These are phyloP conservation scores for Articulospora tetracladia DNA, from an alignment of 495 filamentous ascomycete species.

Conservation along the genomic window DNA sequence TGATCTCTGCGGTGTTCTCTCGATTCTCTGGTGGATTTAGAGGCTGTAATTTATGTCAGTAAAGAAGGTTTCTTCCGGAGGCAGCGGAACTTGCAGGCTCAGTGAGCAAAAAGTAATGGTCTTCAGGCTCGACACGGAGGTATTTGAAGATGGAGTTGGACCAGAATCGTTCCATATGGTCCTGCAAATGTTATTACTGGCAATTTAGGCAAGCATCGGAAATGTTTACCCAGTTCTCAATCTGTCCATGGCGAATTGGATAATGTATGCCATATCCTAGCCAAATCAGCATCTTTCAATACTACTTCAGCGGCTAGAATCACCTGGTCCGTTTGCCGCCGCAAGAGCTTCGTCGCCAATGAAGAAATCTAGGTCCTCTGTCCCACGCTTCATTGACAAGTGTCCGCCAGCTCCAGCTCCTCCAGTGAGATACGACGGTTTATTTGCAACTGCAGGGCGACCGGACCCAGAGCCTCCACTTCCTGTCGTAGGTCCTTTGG, in stretches of 20 bases:
- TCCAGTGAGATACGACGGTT: constrained; percentile 91
- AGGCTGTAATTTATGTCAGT: constrained; percentile 51
- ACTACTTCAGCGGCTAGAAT: not conserved
- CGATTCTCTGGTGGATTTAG: constrained; percentile 98
- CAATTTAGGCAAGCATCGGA: not conserved
- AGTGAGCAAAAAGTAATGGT: constrained; percentile 96
- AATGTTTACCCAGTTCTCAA: constrained; percentile 85
- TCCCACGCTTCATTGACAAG: constrained; percentile 87
- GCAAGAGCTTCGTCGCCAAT: constrained; percentile 94
- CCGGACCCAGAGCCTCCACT: constrained; percentile 75
- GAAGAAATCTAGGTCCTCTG: constrained; percentile 97
- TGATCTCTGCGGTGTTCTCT: constrained; percentile 98
- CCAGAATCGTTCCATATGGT: constrained; percentile 99
- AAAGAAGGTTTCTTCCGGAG: not conserved
- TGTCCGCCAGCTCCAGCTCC: constrained; percentile 78
- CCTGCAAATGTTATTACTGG: constrained; percentile 43
- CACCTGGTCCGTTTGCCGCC: constrained; percentile 78
- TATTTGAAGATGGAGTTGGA: constrained; percentile 99
- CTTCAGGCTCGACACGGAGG: constrained; percentile 93
- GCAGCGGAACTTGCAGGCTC: constrained; percentile 69
- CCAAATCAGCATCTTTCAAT: constrained; percentile 22
- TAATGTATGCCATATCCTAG: constrained; percentile 92
- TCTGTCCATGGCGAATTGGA: constrained; percentile 94
- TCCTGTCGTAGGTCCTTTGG: constrained; percentile 68
- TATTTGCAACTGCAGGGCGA: constrained; percentile 84